phyloP scores from a whole-genome alignment of 2,329 filamentous ascomycete species.

The Emmonsia crescens region DNA sequence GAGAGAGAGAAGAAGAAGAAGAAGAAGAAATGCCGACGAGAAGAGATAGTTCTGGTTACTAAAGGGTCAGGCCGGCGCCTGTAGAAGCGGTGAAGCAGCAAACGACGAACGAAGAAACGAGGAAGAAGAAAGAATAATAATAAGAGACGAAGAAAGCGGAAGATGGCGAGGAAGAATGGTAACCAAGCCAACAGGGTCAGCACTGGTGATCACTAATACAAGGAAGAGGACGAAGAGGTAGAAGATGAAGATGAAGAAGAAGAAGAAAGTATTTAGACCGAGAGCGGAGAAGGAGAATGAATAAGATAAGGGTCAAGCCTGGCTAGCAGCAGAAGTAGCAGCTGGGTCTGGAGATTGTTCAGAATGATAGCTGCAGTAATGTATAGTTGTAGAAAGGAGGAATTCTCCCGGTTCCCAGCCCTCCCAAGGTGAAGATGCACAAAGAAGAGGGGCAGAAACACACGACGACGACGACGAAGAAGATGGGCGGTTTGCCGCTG shows the following conservation, averaged over 20 bases:
- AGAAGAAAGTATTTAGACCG: no score
- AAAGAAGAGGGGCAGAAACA: neutral
- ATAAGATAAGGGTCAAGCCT: neutral
- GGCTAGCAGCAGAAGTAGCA: no score
- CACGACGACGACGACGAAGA: neutral
- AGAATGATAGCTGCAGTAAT: neutral
- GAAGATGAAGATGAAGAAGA: neutral
- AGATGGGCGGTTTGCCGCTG: neutral
- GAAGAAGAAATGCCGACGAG: neutral
- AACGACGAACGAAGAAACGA: neutral
- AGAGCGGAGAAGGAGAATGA: neutral
- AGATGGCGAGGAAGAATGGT: neutral
- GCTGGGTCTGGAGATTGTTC: neutral
- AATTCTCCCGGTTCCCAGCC: neutral
- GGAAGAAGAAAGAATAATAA: neutral
- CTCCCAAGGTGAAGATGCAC: neutral
- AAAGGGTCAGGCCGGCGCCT: neutral
- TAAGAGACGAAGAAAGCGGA: neutral
- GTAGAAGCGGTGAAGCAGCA: conserved; percentile 1
- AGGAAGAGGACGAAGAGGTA: neutral
- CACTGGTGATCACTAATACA: neutral
- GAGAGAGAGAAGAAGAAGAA: neutral
- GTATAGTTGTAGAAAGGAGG: neutral
- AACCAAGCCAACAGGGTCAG: neutral
- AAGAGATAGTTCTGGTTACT: neutral